Evolutionary conservation across 306 rosid species (phyloP).

Genomic region (Prinsepia uniflora): DNA sequence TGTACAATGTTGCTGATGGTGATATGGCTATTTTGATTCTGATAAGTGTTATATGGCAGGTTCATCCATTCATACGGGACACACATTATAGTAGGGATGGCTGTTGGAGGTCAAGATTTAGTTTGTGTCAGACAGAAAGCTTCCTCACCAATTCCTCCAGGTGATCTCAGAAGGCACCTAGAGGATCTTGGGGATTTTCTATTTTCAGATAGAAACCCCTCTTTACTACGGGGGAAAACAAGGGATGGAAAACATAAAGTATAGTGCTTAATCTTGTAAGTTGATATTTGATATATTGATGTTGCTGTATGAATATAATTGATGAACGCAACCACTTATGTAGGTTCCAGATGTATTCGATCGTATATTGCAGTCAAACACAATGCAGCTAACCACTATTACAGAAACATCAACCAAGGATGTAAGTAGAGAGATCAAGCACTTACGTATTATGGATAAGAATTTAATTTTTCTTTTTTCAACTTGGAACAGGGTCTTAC

Average conservation of each 20-base stretch:
- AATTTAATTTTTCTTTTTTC: conserved; percentile 6
- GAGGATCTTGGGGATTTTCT: conserved; percentile 94
- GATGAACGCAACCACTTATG: conserved; percentile 23
- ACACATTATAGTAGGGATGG: conserved; percentile 86
- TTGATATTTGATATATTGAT: background rate
- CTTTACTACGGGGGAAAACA: conserved; percentile 58
- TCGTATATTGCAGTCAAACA: conserved; percentile 78
- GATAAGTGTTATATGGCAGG: conserved; percentile 71
- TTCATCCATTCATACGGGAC: conserved; percentile 85
- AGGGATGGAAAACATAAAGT: conserved; percentile 74
- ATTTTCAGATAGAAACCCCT: conserved; percentile 87
- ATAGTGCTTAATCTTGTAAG: conserved; percentile 15
- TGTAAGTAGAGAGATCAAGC: conserved; percentile 49
- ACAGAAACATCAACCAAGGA: conserved; percentile 95
- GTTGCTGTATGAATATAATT: background rate
- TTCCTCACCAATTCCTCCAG: conserved; percentile 71
- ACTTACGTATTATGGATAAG: conserved; percentile 14
- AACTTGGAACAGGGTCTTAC: conserved; percentile 66
- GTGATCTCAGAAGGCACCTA: conserved; percentile 72
- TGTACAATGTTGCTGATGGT: background rate
- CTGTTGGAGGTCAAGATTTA: conserved; percentile 94
- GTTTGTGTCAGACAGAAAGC: conserved; percentile 75
- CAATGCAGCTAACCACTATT: conserved; percentile 70
- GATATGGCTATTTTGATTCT: conserved; percentile 34
- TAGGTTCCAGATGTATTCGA: conserved; percentile 87